These are phyloP conservation scores for Fusarium aywerte DNA, from an alignment of 2,329 filamentous ascomycete species.

Conservation along the genomic window DNA sequence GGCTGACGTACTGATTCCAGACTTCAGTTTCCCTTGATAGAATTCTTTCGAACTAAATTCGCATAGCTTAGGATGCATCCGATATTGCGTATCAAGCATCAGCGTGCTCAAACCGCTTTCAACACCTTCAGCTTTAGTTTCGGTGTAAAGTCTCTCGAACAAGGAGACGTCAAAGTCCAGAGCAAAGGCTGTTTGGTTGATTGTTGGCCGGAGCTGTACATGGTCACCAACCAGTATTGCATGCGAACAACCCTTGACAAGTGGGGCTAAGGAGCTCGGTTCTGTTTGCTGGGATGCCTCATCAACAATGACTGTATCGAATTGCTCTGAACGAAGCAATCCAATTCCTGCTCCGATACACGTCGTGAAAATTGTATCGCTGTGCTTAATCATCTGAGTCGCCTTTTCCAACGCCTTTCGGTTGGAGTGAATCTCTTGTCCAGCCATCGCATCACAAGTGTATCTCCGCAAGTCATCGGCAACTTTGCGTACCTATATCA, in stretches of 20 bases:
- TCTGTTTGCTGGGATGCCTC: conserved; percentile 61
- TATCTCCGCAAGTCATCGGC: conserved; percentile 49
- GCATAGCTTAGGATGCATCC: conserved; percentile 56
- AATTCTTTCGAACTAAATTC: conserved; percentile 55
- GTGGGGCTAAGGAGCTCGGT: conserved; percentile 53
- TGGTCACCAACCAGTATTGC: conserved; percentile 59
- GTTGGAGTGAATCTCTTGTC: conserved; percentile 44
- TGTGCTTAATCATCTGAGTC: conserved; percentile 50
- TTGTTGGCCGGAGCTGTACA: conserved; percentile 58
- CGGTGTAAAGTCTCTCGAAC: conserved; percentile 55
- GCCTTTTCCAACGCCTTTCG: conserved; percentile 51
- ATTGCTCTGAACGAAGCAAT: conserved; percentile 51
- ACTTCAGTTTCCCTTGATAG: conserved; percentile 52
- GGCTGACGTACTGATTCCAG: conserved; percentile 43
- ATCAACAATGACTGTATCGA: conserved; percentile 57
- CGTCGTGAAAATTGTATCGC: conserved; percentile 57
- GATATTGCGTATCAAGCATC: conserved; percentile 59
- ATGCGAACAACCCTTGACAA: conserved; percentile 56
- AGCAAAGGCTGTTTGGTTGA: conserved; percentile 50
- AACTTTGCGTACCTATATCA: conserved; percentile 49
- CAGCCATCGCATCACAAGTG: conserved; percentile 51
- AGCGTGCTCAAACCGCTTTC: conserved; percentile 44
- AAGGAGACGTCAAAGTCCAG: conserved; percentile 55
- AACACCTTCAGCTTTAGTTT: neutral
- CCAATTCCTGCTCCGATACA: conserved; percentile 57